Percentiles rank a stretch among this genome's conserved stretches.
phyloP scores from a whole-genome alignment of 1,139 yeast species.

The Candida sanyaensis region DNA sequence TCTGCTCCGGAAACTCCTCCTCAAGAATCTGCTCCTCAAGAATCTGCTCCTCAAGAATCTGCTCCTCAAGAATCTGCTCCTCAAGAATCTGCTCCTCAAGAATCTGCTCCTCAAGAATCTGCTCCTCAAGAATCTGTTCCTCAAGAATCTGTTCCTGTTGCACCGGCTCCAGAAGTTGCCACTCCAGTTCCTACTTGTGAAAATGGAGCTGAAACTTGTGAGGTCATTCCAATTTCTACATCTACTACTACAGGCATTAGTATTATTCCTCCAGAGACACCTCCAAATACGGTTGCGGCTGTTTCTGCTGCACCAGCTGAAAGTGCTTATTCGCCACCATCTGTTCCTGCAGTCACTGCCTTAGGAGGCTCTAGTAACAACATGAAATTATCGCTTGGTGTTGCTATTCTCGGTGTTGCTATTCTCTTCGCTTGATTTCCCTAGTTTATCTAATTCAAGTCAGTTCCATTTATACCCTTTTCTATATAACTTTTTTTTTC shows the following conservation, averaged over 20 bases:
- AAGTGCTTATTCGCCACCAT: not conserved
- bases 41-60: too few relatives aligned
- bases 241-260: constrained; percentile 2
- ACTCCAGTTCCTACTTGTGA: constrained; percentile 2
- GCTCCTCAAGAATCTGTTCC: not conserved
- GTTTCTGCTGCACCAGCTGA: constrained; percentile 1
- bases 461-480: not conserved
- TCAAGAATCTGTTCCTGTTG: not conserved
- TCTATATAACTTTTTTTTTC: not conserved
- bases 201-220: not conserved
- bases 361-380: constrained; percentile 10
- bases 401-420: constrained; percentile 10
- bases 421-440: constrained; percentile 9
- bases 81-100: too few relatives aligned
- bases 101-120: not conserved
- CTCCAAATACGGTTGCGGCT: constrained; percentile 3
- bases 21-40: too few relatives aligned
- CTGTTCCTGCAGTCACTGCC: constrained; percentile 2
- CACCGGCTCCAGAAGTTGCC: not conserved
- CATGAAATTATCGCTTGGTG: constrained; percentile 10
- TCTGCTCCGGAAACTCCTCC: not conserved
- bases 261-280: constrained; percentile 3
- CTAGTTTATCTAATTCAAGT: not conserved
- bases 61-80: too few relatives aligned
- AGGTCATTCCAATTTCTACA: constrained; percentile 2